These are phyloP conservation scores for Trichoderma cornu-damae DNA, from an alignment of 2,329 filamentous ascomycete species.

Conservation along the genomic window DNA sequence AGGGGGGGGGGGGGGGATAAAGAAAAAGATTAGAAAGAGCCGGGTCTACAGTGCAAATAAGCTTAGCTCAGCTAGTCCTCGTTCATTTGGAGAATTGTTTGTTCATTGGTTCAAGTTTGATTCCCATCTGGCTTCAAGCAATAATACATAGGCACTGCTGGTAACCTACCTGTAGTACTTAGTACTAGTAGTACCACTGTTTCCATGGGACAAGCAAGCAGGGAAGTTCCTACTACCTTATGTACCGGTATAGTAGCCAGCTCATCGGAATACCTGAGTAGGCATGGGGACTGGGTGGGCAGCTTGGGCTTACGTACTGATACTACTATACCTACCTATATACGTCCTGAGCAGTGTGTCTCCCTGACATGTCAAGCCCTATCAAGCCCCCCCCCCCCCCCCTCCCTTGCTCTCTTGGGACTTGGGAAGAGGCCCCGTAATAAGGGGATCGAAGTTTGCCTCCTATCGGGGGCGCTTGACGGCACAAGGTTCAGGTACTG, in stretches of 20 bases:
- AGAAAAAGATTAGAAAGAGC: not conserved
- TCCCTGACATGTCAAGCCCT: constrained; percentile 3
- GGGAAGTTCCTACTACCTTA: too few relatives aligned
- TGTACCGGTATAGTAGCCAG: too few relatives aligned
- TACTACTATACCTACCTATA: not conserved
- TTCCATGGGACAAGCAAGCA: too few relatives aligned
- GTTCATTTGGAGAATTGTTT: too few relatives aligned
- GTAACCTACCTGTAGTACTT: too few relatives aligned
- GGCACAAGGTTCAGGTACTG: not conserved
- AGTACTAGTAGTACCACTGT: too few relatives aligned
- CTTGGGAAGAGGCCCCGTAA: not conserved
- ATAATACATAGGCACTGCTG: too few relatives aligned
- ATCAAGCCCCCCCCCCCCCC: not conserved
- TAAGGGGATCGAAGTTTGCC: constrained; percentile 9
- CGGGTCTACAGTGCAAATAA: not conserved
- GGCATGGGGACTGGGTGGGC: not conserved
- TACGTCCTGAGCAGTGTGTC: not conserved
- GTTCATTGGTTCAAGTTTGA: too few relatives aligned
- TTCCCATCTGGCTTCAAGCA: too few relatives aligned
- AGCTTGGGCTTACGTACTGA: constrained; percentile 14
- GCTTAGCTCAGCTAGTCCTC: too few relatives aligned
- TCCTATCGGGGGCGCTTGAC: not conserved
- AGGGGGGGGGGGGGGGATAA: not conserved
- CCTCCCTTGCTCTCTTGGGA: too few relatives aligned
- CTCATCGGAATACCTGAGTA: constrained; percentile 15